These are phyloP conservation scores for Dendrobium catenatum DNA, from an alignment of 106 monocot species.

Conservation along the genomic window DNA sequence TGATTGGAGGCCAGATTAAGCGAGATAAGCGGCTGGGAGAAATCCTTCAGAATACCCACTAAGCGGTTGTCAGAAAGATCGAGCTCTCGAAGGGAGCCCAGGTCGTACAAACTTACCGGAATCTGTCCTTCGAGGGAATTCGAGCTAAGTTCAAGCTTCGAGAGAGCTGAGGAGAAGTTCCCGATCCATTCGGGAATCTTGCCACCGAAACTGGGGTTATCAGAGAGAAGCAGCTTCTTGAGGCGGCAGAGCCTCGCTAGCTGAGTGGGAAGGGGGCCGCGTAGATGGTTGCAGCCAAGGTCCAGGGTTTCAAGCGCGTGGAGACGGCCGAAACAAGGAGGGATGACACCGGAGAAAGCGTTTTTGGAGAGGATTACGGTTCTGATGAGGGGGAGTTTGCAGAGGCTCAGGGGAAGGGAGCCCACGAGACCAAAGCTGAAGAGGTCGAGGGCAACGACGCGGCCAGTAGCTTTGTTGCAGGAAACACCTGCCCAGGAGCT, in stretches of 20 bases:
- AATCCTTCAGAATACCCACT: constrained; percentile 27
- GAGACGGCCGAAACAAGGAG: constrained; percentile 33
- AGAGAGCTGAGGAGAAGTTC: constrained; percentile 16
- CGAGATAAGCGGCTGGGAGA: constrained; percentile 23
- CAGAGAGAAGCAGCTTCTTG: constrained; percentile 26
- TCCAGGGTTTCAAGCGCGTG: constrained; percentile 33
- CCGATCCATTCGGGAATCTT: constrained; percentile 32
- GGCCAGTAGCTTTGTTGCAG: constrained; percentile 24
- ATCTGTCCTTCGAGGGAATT: constrained; percentile 32
- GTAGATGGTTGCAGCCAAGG: constrained; percentile 27
- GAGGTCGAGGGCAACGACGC: constrained; percentile 37
- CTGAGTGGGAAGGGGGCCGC: constrained; percentile 24
- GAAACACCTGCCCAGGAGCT: constrained; percentile 26
- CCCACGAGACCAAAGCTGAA: constrained; percentile 20
- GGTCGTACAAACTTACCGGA: constrained; percentile 18
- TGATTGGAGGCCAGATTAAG: constrained; percentile 39
- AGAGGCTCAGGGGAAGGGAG: constrained; percentile 27
- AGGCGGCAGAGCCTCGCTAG: constrained; percentile 22
- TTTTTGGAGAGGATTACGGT: constrained; percentile 38
- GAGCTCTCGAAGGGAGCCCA: constrained; percentile 27
- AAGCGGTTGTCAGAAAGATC: constrained; percentile 44
- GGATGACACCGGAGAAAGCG: constrained; percentile 33
- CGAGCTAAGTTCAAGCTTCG: constrained; percentile 28
- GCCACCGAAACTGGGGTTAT: constrained; percentile 27
- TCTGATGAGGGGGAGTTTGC: constrained; percentile 37